Evolutionary conservation across 331 rosid species (phyloP), one percentile per base, ranked within the genome.

Genomic region (Phaseolus coccineus): DNA sequence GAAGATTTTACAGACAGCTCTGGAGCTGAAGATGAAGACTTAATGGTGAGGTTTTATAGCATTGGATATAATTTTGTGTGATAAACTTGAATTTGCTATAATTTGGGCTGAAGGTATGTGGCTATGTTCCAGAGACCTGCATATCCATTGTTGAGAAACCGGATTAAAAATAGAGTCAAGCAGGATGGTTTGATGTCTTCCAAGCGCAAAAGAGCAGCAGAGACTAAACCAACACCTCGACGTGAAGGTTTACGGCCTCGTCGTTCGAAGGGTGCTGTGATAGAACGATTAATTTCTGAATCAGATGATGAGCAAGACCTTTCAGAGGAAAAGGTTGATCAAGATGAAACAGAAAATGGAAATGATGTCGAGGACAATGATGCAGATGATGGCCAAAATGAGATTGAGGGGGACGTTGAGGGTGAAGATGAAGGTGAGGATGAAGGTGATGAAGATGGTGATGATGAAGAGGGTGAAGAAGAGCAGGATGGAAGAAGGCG

Each of bases 161-260:
- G 39, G 72, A 82, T 84, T 67, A 82, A 56, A 77, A 87, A 80
- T 71, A 86, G 84, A 37, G 85, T 79, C 48, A 87, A 79, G 65
- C 90, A 56, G 37, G 93, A 87, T 48, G 97, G 80, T 13, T 81
- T 77, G 66, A 82, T 87, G 63, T 86, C 92, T 75, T 78, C 80
- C 44, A 95, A 90, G 88, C 89, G 81, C 88, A 90, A 86, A 80
- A 87, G 88, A 76, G 37, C 37, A 2, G 64, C 80, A 51, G 89
- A 85, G 69, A 83, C 80, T 73, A 83, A 83, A 56, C 71, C 80
- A 22, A 71, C 87, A 25, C 97, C 98, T 37, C 85, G 98, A 53
- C 98, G 99, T 12, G 99, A 96, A 85, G 99, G 99, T 73, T 83
- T 96, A 59, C 85, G 98, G 6, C 99, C 99, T 82, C 99, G 99